Evolutionary conservation across 257 asterid genomes (phyloP), one percentile per base, ranked within the genome.

Genomic region (Osmanthus fragrans): DNA sequence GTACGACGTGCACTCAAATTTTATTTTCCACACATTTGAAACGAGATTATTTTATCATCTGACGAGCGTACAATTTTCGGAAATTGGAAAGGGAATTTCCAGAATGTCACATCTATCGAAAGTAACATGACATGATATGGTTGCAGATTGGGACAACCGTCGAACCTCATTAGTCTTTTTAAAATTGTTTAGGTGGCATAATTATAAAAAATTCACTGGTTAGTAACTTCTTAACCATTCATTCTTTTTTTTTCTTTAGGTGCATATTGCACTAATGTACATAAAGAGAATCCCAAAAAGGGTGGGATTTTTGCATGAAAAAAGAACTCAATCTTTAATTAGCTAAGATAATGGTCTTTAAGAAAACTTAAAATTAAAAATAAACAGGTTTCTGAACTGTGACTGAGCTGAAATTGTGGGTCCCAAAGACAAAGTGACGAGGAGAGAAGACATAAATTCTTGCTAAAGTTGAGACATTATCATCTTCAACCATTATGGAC

Each of bases 401-500:
- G 51, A 19, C 36, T 72, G 74, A 68, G 75, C 37, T 36, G 21
- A 21, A 75, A 70, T 67, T 70, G 65, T 51, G 19, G 3, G 70
- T 74, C 37, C 51, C 51, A 42, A 67, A 39, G 88, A 87, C 87
- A 84, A 73, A 71, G 34, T 30, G 74, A 82, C 37, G 84, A 84
- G 65, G 82, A 82, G 40, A 54, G 60, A 67, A 71, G 86, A 80
- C 88, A 82, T 66, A 75, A 76, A 80, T 72, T 76, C 85, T 79
- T 11, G 67, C 77, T 73, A 85, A 87, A 89, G 83, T 88, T 39
- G 76, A 25, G 89, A 86, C 88, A 88, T 18, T 79, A 81, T 75
- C 77, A 75, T 74, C 78, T 39, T 76, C 76, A 81, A 77, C 83
- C 49, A 74, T 33, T 13, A 51, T 76, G 69, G 86, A 85, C 80